Conservation (phyloP, 345 rosid genomes). For the Salix suchowensis region DNA sequence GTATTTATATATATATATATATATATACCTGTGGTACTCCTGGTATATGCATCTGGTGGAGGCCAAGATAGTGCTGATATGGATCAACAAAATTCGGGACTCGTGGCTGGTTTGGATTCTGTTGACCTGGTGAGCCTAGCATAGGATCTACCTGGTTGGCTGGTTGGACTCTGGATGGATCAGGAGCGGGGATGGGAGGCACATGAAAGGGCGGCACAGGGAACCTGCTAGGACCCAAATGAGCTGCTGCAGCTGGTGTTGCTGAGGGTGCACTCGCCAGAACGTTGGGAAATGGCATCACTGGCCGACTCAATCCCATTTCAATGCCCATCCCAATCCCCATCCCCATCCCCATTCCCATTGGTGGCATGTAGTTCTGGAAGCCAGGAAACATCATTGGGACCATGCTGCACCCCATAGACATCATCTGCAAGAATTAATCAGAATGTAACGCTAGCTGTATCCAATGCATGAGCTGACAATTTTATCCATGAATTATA, state of each 20-base stretch:
- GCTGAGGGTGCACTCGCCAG: slow-evolving; percentile 52
- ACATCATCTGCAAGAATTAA: slow-evolving; percentile 56
- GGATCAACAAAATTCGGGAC: slow-evolving; percentile 51
- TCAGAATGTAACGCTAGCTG: slow-evolving; percentile 14
- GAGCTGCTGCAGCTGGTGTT: slow-evolving; percentile 48
- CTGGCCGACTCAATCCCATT: slow-evolving; percentile 50
- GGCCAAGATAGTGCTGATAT: slow-evolving; percentile 57
- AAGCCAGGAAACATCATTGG: slow-evolving; percentile 83
- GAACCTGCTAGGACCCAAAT: slow-evolving; percentile 46
- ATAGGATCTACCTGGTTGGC: slow-evolving; percentile 41
- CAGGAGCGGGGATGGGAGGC: slow-evolving; percentile 48
- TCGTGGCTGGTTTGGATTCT: slow-evolving; percentile 38
- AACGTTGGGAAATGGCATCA: slow-evolving; percentile 75
- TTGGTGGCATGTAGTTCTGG: slow-evolving; percentile 58
- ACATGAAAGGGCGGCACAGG: slow-evolving; percentile 56
- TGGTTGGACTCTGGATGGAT: slow-evolving; percentile 48
- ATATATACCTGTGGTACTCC: slow-evolving; percentile 44
- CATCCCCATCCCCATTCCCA: slow-evolving; percentile 48
- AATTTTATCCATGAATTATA: background rate
- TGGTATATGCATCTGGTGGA: slow-evolving; percentile 53
- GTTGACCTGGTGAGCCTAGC: slow-evolving; percentile 35
- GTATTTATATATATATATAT: too few species aligned
- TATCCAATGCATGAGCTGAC: slow-evolving; percentile 2
- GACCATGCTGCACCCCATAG: slow-evolving; percentile 88
- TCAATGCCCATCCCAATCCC: slow-evolving; percentile 40